Conservation (phyloP, 148 eudicot genomes). For the Arbutus unedo region DNA sequence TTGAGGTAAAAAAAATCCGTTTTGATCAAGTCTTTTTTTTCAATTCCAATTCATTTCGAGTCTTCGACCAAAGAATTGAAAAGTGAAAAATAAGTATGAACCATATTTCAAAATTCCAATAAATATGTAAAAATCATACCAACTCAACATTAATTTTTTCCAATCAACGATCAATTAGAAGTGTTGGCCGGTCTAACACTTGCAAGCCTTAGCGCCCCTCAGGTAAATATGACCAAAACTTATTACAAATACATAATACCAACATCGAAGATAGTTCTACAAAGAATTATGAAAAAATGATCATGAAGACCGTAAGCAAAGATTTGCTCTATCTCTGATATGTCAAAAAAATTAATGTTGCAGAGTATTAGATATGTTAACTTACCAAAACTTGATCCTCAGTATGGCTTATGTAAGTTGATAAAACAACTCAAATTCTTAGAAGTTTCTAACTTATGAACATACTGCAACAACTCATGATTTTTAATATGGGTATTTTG, state of each 20-base stretch:
- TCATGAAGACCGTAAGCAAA: too few species aligned
- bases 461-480: not conserved
- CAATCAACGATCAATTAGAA: too few species aligned
- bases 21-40: too few species aligned
- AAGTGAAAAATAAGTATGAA: too few species aligned
- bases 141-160: too few species aligned
- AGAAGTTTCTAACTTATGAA: not conserved
- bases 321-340: not conserved
- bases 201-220: constrained; percentile 60
- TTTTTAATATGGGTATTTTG: not conserved
- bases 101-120: too few species aligned
- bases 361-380: constrained; percentile 66
- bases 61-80: too few species aligned
- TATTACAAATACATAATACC: not conserved
- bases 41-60: too few species aligned
- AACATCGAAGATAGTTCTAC: too few species aligned
- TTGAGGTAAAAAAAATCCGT: too few species aligned
- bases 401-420: constrained; percentile 54
- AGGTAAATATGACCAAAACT: constrained; percentile 17
- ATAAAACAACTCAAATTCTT: not conserved
- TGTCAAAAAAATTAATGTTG: constrained; percentile 9
- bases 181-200: constrained; percentile 56
- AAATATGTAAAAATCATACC: too few species aligned
- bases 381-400: constrained; percentile 57
- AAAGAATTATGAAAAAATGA: too few species aligned